These are phyloP conservation scores for Yamadazyma takamatsuzukensis DNA, from an alignment of 805 yeast genomes.

Conservation along the genomic window DNA sequence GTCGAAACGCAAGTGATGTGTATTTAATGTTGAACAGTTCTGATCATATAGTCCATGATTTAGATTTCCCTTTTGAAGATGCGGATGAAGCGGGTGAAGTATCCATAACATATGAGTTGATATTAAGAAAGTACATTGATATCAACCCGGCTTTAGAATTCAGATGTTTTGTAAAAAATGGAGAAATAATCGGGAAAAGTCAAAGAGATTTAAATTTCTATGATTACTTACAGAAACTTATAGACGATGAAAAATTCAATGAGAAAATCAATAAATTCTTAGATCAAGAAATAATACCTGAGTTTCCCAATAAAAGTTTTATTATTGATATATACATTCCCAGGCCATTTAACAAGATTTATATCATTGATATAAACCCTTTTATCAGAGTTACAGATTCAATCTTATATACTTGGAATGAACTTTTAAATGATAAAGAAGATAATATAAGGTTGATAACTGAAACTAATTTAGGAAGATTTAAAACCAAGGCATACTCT, in stretches of 20 bases:
- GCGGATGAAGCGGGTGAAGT: slow-evolving; percentile 16
- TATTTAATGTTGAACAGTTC: slow-evolving; percentile 82
- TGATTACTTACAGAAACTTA: slow-evolving; percentile 57
- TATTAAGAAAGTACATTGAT: slow-evolving; percentile 77
- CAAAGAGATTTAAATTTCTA: slow-evolving; percentile 88
- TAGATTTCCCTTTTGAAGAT: slow-evolving; percentile 66
- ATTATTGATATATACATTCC: slow-evolving; percentile 85
- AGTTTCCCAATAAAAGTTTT: slow-evolving; percentile 23
- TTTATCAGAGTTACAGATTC: slow-evolving; percentile 77
- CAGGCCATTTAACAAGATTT: slow-evolving; percentile 60
- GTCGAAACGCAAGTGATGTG: slow-evolving; percentile 68
- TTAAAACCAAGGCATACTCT: slow-evolving; percentile 77
- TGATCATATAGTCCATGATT: slow-evolving; percentile 82
- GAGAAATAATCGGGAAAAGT: slow-evolving; percentile 64
- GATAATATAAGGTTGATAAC: slow-evolving; percentile 62
- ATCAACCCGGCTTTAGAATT: slow-evolving; percentile 91
- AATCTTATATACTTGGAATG: slow-evolving; percentile 80
- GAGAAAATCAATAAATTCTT: slow-evolving; percentile 23
- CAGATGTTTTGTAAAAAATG: slow-evolving; percentile 71
- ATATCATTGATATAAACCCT: slow-evolving; percentile 83
- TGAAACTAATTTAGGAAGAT: slow-evolving; percentile 67
- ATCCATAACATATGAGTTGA: slow-evolving; percentile 49
- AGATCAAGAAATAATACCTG: slow-evolving; percentile 29
- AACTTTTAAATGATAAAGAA: slow-evolving; percentile 41
- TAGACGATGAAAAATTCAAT: slow-evolving; percentile 31